Evolutionary conservation across 768 basidiomycete species (phyloP).

Genomic region (Exsudoporus frostii): DNA sequence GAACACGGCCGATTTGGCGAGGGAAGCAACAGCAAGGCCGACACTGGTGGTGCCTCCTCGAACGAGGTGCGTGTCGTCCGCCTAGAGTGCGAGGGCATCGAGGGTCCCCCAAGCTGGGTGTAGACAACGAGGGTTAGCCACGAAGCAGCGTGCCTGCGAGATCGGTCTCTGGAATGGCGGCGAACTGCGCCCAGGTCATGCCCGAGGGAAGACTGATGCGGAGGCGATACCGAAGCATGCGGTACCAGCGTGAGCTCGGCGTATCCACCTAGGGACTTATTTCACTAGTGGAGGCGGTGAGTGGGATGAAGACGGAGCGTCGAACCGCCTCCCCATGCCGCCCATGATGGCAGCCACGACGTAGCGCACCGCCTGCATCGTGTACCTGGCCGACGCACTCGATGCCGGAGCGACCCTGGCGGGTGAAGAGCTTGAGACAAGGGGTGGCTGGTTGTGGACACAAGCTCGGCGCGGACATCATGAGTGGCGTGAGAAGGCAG

Average conservation of each 20-base stretch:
- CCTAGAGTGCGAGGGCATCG: not conserved
- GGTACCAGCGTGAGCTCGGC: constrained; percentile 27
- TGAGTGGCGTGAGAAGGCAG: constrained; percentile 26
- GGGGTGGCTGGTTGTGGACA: too few species aligned
- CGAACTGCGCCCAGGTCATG: not conserved
- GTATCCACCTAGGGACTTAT: not conserved
- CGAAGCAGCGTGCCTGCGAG: not conserved
- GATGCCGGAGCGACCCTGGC: too few species aligned
- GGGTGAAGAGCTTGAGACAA: too few species aligned
- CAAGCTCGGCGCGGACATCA: too few species aligned
- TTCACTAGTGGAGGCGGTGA: not conserved
- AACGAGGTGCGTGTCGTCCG: not conserved
- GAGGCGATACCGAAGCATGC: constrained; percentile 22
- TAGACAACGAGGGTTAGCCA: not conserved
- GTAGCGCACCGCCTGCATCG: not conserved
- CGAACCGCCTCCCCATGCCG: not conserved
- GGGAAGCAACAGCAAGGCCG: not conserved
- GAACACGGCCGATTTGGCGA: not conserved
- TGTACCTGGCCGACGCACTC: not conserved
- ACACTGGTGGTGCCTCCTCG: not conserved
- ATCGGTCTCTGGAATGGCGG: not conserved
- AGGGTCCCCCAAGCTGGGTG: not conserved
- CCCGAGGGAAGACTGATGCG: not conserved
- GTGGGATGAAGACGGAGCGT: not conserved
- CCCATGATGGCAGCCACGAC: not conserved